Percentiles rank a stretch among this genome's conserved stretches.
Conservation (phyloP, 2,329 filamentous ascomycete species). For the Scytalidium lignicola region DNA sequence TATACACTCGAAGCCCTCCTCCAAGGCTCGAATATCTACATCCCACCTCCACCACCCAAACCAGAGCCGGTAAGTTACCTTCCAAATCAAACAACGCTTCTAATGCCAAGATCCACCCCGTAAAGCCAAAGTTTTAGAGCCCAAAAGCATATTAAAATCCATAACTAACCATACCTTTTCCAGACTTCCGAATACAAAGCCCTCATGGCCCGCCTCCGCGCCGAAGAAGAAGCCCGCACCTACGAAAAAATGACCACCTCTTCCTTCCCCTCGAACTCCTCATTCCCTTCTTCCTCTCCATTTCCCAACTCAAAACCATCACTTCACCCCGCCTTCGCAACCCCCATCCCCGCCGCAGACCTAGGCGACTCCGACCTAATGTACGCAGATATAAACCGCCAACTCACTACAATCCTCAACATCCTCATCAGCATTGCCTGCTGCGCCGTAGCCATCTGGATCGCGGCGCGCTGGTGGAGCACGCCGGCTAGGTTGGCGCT, state of each 20-base stretch:
- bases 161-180: constrained; percentile 5
- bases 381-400: constrained; percentile 71
- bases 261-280: constrained; percentile 57
- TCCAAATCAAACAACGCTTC: too few relatives aligned
- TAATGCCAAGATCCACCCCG: too few relatives aligned
- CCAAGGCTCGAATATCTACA: constrained; percentile 65
- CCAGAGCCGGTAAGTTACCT: constrained; percentile 60
- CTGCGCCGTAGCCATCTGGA: constrained; percentile 71
- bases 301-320: constrained; percentile 43
- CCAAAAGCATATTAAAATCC: too few relatives aligned
- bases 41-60: constrained; percentile 75
- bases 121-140: too few relatives aligned
- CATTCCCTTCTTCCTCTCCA: constrained; percentile 52
- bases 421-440: constrained; percentile 82
- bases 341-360: constrained; percentile 36
- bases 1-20: constrained; percentile 66
- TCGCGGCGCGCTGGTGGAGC: constrained; percentile 72
- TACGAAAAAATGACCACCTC: constrained; percentile 80
- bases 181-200: constrained; percentile 79
- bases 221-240: constrained; percentile 72
- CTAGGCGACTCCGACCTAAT: constrained; percentile 53
- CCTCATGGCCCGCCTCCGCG: constrained; percentile 79
- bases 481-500: constrained; percentile 64
- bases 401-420: constrained; percentile 81
- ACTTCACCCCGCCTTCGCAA: constrained; percentile 48